Evolutionary conservation across 1,284 basidiomycete species (phyloP).

Genomic region (Tilletia walkeri): DNA sequence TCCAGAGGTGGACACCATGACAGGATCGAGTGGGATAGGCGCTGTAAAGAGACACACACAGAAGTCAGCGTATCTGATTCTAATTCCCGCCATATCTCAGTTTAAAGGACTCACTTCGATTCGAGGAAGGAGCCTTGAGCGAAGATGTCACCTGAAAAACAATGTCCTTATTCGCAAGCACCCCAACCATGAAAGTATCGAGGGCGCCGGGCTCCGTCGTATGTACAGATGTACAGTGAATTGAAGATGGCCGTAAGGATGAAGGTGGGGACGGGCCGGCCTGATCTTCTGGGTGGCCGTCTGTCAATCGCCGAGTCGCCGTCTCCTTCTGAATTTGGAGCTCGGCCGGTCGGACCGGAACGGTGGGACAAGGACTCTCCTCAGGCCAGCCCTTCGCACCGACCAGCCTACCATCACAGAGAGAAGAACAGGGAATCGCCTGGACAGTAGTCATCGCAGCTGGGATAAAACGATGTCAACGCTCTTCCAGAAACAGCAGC

Average conservation of each 20-base stretch:
- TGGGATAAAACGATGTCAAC: conserved; percentile 41
- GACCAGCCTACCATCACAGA: no score
- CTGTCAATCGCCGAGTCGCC: no score
- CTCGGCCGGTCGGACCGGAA: no score
- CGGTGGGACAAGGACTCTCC: no score
- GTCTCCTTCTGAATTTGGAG: no score
- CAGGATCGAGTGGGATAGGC: conserved; percentile 62
- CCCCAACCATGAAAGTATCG: conserved; percentile 82
- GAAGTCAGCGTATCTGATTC: conserved; percentile 73
- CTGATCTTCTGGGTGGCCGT: no score
- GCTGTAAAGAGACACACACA: conserved; percentile 7
- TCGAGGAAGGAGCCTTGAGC: conserved; percentile 33
- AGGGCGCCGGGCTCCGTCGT: conserved; percentile 50
- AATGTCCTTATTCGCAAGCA: conserved; percentile 64
- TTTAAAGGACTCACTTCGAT: conserved; percentile 27
- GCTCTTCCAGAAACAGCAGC: conserved; percentile 55
- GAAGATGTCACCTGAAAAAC: conserved; percentile 57
- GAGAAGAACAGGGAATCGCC: no score
- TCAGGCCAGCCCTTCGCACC: no score
- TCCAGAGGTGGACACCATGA: conserved; percentile 89
- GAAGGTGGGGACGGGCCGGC: no score
- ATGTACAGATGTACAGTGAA: no score
- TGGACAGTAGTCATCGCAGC: no score
- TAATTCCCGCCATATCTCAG: conserved; percentile 77
- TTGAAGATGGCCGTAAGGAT: no score